Conservation (phyloP, 2,329 filamentous ascomycete species). For the Fusarium sp. region DNA sequence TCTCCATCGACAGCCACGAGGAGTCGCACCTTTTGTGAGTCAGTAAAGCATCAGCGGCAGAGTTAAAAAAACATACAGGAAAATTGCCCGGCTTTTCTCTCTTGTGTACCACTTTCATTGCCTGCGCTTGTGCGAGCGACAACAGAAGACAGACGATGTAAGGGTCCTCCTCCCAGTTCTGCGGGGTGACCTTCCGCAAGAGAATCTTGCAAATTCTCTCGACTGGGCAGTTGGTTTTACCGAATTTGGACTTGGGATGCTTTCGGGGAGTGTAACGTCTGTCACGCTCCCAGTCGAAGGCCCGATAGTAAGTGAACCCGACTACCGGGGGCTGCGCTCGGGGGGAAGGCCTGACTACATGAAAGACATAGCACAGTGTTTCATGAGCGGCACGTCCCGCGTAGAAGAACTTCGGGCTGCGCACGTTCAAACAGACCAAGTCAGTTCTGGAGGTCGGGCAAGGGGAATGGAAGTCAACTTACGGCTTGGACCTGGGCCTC, state of each 20-base stretch:
- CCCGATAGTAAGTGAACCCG: neutral
- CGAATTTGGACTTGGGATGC: fast-evolving
- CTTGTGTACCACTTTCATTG: neutral
- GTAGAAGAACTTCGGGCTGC: neutral
- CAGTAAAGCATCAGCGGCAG: neutral
- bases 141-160: neutral
- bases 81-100: neutral
- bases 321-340: neutral
- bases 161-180: neutral
- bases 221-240: neutral
- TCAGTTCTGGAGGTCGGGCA: neutral
- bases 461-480: neutral
- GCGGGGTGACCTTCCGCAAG: neutral
- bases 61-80: neutral
- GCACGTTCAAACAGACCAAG: too few species aligned
- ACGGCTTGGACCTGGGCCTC: neutral
- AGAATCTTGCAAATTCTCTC: neutral
- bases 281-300: neutral
- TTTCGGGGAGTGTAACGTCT: too few species aligned
- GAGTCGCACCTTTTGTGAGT: neutral
- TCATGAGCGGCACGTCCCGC: neutral
- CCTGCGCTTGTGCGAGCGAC: neutral
- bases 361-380: neutral
- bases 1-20: neutral
- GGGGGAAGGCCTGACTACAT: neutral